Conservation (phyloP, 75 land plant species). For the Adiantum capillusveneris region DNA sequence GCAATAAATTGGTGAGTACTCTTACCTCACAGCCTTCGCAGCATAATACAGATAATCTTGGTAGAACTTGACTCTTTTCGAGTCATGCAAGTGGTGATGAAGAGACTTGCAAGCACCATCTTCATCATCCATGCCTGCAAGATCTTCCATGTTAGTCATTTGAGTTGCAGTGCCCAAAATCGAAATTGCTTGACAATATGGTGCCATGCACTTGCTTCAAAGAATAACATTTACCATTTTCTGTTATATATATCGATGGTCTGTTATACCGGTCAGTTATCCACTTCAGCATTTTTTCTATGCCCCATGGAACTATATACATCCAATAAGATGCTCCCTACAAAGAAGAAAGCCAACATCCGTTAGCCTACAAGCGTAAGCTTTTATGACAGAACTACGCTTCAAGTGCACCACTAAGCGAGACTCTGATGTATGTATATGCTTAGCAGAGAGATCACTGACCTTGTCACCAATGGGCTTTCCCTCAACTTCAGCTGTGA, state of each 20-base stretch:
- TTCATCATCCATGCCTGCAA: constrained; percentile 81
- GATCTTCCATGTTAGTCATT: too few species aligned
- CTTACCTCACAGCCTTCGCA: constrained; percentile 42
- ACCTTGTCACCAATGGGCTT: constrained; percentile 61
- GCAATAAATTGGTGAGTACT: too few species aligned
- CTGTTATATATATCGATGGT: constrained; percentile 60
- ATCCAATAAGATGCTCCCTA: constrained; percentile 60
- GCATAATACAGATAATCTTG: constrained; percentile 32
- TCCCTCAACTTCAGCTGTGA: constrained; percentile 46
- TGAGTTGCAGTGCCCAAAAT: too few species aligned
- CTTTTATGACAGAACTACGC: too few species aligned
- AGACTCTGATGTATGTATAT: too few species aligned
- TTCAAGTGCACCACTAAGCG: too few species aligned
- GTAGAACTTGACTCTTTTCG: constrained; percentile 39
- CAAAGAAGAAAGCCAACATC: too few species aligned
- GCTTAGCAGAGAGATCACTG: not conserved
- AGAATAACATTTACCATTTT: constrained; percentile 52
- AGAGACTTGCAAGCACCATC: constrained; percentile 32
- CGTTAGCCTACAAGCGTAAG: too few species aligned
- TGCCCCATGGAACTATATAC: constrained; percentile 57
- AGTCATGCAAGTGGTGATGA: constrained; percentile 37
- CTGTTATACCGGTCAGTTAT: constrained; percentile 40
- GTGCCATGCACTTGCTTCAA: too few species aligned
- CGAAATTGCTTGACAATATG: too few species aligned
- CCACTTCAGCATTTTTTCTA: constrained; percentile 37